Percentiles rank a stretch among this genome's conserved stretches.
phyloP scores from a whole-genome alignment of 208 protist species.

The Novymonas esmeraldas region DNA sequence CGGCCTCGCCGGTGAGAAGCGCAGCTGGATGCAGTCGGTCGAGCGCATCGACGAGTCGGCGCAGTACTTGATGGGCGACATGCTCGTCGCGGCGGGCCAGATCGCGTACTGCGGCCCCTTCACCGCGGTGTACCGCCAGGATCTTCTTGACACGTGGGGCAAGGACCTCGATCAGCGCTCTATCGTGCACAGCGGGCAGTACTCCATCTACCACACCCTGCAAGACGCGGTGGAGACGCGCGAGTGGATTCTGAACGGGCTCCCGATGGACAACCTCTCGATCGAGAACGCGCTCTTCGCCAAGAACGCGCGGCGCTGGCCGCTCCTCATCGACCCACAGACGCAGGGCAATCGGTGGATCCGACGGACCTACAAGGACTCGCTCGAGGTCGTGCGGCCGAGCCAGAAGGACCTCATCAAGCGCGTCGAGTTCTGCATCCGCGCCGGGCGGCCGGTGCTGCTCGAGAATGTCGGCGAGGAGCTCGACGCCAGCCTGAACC shows the following conservation, averaged over 20 bases:
- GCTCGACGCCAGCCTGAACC: slow-evolving; percentile 96
- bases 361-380: slow-evolving; percentile 94
- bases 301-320: slow-evolving; percentile 94
- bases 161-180: slow-evolving; percentile 63
- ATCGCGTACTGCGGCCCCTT: slow-evolving; percentile 98
- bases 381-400: slow-evolving; percentile 96
- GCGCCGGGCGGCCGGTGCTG: slow-evolving; percentile 94
- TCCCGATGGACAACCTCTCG: slow-evolving; percentile 96
- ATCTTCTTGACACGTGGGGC: slow-evolving; percentile 88
- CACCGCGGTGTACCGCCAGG: slow-evolving; percentile 91
- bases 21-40: slow-evolving; percentile 92
- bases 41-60: slow-evolving; percentile 84
- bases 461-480: slow-evolving; percentile 97
- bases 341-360: slow-evolving; percentile 98
- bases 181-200: slow-evolving; percentile 86
- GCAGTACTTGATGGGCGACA: slow-evolving; percentile 95
- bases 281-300: slow-evolving; percentile 98
- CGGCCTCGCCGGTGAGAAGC: slow-evolving; percentile 97
- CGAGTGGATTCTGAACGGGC: slow-evolving; percentile 94
- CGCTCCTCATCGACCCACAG: slow-evolving; percentile 99
- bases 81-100: slow-evolving; percentile 95
- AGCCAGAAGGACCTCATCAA: slow-evolving; percentile 96
- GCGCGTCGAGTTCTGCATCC: slow-evolving; percentile 95
- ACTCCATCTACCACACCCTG: slow-evolving; percentile 92
- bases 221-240: slow-evolving; percentile 95